phyloP scores from a whole-genome alignment of 2,329 filamentous ascomycete genomes.

The Emergomyces africanus region DNA sequence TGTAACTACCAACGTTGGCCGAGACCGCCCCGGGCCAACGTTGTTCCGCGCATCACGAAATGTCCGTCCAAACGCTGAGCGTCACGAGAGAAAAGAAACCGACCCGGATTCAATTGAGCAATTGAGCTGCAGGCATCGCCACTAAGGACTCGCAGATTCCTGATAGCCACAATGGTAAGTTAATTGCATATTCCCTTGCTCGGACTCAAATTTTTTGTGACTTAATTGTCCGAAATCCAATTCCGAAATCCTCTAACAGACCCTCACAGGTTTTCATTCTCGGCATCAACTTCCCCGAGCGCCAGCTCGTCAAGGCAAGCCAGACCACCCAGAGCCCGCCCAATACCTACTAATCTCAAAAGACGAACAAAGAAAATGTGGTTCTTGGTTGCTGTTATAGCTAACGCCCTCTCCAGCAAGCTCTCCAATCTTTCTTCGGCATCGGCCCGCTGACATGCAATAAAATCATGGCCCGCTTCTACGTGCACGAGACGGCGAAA shows the following conservation, averaged over 20 bases:
- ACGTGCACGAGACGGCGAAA: constrained; percentile 72
- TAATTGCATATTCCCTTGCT: background rate
- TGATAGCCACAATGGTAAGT: constrained; percentile 20
- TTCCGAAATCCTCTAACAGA: background rate
- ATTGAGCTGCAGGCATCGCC: background rate
- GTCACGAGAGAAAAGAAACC: background rate
- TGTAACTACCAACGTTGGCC: background rate
- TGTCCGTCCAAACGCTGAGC: background rate
- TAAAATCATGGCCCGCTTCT: constrained; percentile 74
- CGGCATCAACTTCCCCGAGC: constrained; percentile 74
- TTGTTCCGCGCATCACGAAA: constrained; percentile 4
- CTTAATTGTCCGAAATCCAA: background rate
- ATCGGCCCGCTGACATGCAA: constrained; percentile 58
- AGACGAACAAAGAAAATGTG: background rate
- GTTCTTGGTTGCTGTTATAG: background rate
- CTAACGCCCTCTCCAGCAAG: constrained; percentile 19
- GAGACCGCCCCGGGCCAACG: background rate
- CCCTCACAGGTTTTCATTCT: constrained; percentile 64
- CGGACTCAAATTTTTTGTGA: background rate
- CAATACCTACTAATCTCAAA: background rate
- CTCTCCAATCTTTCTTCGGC: constrained; percentile 75
- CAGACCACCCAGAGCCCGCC: background rate
- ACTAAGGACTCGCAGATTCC: background rate
- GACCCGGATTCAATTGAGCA: background rate
- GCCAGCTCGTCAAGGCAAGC: constrained; percentile 65